Evolutionary conservation across 306 rosid species (phyloP).

Genomic region (Fragaria vesca): DNA sequence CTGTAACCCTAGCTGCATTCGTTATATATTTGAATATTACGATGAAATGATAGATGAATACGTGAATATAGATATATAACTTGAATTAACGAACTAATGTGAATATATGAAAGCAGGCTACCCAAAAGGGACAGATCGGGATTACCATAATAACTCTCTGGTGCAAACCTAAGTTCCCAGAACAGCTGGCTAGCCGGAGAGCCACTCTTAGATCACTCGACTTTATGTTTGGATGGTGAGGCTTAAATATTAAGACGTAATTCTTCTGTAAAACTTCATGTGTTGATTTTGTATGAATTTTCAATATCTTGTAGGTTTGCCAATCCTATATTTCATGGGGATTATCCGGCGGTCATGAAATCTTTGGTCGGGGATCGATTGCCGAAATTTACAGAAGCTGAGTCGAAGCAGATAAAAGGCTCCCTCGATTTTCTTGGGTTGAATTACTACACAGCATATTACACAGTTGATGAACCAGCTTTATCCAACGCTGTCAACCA

Average conservation of each 20-base stretch:
- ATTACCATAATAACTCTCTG: constrained; percentile 48
- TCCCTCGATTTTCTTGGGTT: constrained; percentile 47
- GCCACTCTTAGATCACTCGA: constrained; percentile 37
- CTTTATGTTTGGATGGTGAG: neutral
- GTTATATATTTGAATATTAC: neutral
- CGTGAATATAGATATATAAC: no score
- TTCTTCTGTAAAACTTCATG: neutral
- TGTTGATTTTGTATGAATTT: no score
- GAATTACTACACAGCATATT: constrained; percentile 37
- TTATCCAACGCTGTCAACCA: neutral
- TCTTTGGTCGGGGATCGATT: constrained; percentile 23
- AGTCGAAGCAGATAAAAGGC: constrained; percentile 31
- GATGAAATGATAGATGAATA: neutral
- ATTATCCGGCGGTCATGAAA: constrained; percentile 43
- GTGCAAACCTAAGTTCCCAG: constrained; percentile 44
- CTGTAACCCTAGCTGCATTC: neutral
- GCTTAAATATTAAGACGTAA: neutral
- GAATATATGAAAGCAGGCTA: neutral
- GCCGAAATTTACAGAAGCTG: constrained; percentile 34
- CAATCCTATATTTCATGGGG: constrained; percentile 38
- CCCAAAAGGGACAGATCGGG: constrained; percentile 64
- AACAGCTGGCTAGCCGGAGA: constrained; percentile 35
- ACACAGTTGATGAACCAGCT: constrained; percentile 24
- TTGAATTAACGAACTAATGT: no score
- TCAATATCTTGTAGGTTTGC: constrained; percentile 26